phyloP scores from a whole-genome alignment of 805 yeast genomes.

The Saturnispora mendoncae region DNA sequence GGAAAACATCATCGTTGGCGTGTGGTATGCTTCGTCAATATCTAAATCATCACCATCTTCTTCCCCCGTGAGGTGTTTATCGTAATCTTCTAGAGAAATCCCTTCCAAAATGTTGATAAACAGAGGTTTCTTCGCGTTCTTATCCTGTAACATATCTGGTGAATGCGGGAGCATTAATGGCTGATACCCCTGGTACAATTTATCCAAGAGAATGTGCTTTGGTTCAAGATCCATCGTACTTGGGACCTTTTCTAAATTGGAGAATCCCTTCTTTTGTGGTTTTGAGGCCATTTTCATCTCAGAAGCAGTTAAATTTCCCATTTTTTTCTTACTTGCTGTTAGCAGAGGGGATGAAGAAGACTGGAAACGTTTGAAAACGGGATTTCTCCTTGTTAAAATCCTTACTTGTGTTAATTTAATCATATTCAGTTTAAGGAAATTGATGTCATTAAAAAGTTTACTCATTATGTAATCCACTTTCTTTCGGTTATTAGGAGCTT shows the following conservation, averaged over 20 bases:
- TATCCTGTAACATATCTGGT: conserved; percentile 19
- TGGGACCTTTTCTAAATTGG: conserved; percentile 29
- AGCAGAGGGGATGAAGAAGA: not conserved
- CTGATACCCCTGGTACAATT: conserved; percentile 29
- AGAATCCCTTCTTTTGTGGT: conserved; percentile 26
- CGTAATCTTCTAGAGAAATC: conserved; percentile 19
- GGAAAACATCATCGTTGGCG: conserved; percentile 17
- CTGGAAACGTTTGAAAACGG: not conserved
- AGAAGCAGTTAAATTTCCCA: not conserved
- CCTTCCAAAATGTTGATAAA: conserved; percentile 29
- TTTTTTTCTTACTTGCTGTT: not conserved
- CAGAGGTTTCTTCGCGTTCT: conserved; percentile 22
- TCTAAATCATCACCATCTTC: conserved; percentile 3
- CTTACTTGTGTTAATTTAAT: not conserved
- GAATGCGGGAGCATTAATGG: conserved; percentile 28
- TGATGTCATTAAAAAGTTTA: not conserved
- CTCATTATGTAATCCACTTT: no score
- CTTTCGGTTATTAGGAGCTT: not conserved
- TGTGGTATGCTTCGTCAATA: conserved; percentile 12
- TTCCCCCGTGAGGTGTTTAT: conserved; percentile 1
- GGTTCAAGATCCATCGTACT: conserved; percentile 27
- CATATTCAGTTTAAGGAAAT: not conserved
- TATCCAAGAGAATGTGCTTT: conserved; percentile 28
- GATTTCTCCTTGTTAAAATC: not conserved
- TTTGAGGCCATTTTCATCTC: no score